Base-by-base conservation (phyloP, 2,329 filamentous ascomycete genomes). In the Gnomoniopsis sp. region DNA sequence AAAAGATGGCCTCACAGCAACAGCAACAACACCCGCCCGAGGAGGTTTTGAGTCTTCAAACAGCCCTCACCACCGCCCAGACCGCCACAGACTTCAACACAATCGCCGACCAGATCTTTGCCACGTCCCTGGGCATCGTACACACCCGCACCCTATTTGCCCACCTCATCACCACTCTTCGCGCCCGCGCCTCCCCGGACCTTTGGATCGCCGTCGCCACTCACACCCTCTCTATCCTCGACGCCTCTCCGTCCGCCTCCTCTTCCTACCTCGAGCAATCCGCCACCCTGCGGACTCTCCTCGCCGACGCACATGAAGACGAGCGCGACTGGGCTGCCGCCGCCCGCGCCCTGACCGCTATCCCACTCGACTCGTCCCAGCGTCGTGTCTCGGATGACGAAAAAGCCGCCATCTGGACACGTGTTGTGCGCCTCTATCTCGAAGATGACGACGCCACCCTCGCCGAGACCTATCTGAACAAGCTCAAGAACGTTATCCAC, bases 351-450 rank as follows among this genome's bases (percentile, higher is more conserved):
- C 83, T 99, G 7, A 85, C 91, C 68, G 88, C 88, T 41, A 96
- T 98, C 66, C 89, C 92, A 36, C 86, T 98, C 49, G 93, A 99
- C 70, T 89, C 85, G 58, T 93, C 92, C 2, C 92, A 96, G 77
- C 88, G 93, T 51, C 87, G 89, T 58, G 87, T 97, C 38, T 86
- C 87, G 30, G 88, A 92, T 70, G 86, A 90, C 67, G 89, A 93
- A 65, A 93, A 92, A 74, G 91, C 91, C 10, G 81, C 82, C 56
- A 85, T 95, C 56, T 98, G 93, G 91, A 89, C 98, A 66, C 90
- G 93, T 61, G 96, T 99, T 70, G 92, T 96, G 70, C 86, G 95
- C 62, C 89, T 96, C 78, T 96, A 95, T 71, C 84, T 99, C 62
- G 93, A 99, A 77, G 91, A 93, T 50, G 93, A 96, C 71, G 93